Conservation (phyloP, 2,329 filamentous ascomycete genomes). For the Apiospora sp. region DNA sequence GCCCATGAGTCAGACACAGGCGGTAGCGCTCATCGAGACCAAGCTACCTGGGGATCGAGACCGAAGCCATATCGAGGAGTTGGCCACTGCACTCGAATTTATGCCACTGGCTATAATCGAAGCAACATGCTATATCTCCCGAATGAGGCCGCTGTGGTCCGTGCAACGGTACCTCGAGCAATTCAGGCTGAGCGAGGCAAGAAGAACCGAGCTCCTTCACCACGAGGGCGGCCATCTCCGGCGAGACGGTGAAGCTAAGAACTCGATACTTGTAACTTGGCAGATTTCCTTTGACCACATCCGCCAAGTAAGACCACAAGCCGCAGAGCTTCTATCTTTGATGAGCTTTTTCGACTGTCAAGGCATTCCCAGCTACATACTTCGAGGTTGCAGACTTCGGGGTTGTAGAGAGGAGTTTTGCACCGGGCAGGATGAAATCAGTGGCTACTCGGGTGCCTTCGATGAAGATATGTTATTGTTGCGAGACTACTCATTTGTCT, state of each 20-base stretch:
- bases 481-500: slow-evolving; percentile 47
- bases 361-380: slow-evolving; percentile 27
- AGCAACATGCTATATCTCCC: slow-evolving; percentile 44
- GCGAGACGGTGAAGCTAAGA: slow-evolving; percentile 42
- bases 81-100: slow-evolving; percentile 30
- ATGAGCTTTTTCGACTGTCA: slow-evolving; percentile 56
- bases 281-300: slow-evolving; percentile 44
- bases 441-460: slow-evolving; percentile 31
- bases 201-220: slow-evolving; percentile 40
- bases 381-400: background rate
- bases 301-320: slow-evolving; percentile 36
- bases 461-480: slow-evolving; percentile 46
- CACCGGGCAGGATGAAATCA: slow-evolving; percentile 14
- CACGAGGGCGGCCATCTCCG: slow-evolving; percentile 42
- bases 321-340: slow-evolving; percentile 52
- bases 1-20: slow-evolving; percentile 39
- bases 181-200: slow-evolving; percentile 44
- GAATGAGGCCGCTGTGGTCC: slow-evolving; percentile 38
- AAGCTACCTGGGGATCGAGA: slow-evolving; percentile 29
- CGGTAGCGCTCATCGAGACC: slow-evolving; percentile 41
- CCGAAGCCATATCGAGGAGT: slow-evolving; percentile 30
- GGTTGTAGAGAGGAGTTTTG: slow-evolving; percentile 25
- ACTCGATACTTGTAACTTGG: slow-evolving; percentile 48
- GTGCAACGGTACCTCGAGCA: slow-evolving; percentile 48
- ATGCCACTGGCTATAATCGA: slow-evolving; percentile 43